A percentile compares a stretch with the other conserved stretches of the same genome.
Conservation (phyloP, 768 basidiomycete genomes). For the Pleurotus giganteus region DNA sequence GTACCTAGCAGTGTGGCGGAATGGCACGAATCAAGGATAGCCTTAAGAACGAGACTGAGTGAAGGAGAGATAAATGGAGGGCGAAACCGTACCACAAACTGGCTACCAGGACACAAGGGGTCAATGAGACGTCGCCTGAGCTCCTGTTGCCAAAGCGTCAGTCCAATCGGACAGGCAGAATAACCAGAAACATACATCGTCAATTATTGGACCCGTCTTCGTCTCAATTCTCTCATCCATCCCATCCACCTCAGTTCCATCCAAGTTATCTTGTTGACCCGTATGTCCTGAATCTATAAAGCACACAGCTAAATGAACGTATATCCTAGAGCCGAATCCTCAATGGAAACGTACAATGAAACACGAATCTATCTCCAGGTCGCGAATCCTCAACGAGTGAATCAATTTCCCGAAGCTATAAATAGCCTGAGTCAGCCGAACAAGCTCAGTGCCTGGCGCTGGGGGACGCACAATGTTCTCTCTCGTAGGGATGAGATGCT, state of each 20-base stretch:
- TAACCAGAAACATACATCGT: conserved; percentile 4
- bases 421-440: neutral
- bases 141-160: conserved; percentile 14
- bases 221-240: conserved; percentile 36
- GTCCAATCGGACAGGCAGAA: neutral
- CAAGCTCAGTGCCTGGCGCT: neutral
- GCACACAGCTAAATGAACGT: no score
- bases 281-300: conserved; percentile 42
- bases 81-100: conserved; percentile 13
- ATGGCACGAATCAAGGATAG: conserved; percentile 19
- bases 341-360: conserved; percentile 44
- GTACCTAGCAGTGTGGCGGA: conserved; percentile 23
- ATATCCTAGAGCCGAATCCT: neutral
- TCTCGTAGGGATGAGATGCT: conserved; percentile 36
- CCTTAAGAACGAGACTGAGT: neutral
- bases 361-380: conserved; percentile 51
- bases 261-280: conserved; percentile 29
- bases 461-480: conserved; percentile 42
- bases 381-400: conserved; percentile 41
- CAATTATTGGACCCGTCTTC: neutral
- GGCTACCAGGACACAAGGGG: conserved; percentile 18
- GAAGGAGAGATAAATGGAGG: neutral
- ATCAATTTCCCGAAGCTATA: conserved; percentile 39
- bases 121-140: conserved; percentile 19
- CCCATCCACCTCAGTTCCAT: conserved; percentile 40